These are phyloP conservation scores for Elsinoe arachidis DNA, from an alignment of 2,329 filamentous ascomycete species.

Conservation along the genomic window DNA sequence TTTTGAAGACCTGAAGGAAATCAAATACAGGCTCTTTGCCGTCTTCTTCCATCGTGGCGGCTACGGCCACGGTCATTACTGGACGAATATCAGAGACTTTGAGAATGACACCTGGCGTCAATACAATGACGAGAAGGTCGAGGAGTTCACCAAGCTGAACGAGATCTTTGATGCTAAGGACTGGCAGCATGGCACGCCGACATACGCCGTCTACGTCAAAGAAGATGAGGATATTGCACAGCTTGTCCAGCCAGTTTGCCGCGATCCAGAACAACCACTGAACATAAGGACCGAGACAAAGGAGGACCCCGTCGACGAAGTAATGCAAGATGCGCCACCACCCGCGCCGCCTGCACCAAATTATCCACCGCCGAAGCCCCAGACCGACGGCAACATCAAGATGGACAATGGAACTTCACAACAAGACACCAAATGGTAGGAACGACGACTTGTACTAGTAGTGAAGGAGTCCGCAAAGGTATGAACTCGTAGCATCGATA, in stretches of 20 bases:
- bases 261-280: slow-evolving; percentile 20
- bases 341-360: background rate
- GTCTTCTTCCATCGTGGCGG: slow-evolving; percentile 83
- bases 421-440: background rate
- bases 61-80: slow-evolving; percentile 69
- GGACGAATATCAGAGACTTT: slow-evolving; percentile 93
- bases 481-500: background rate
- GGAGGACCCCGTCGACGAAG: slow-evolving; percentile 4
- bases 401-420: background rate
- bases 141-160: slow-evolving; percentile 53
- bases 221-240: slow-evolving; percentile 51
- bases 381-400: background rate
- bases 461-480: background rate
- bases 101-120: slow-evolving; percentile 72
- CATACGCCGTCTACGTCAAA: slow-evolving; percentile 75
- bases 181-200: slow-evolving; percentile 61
- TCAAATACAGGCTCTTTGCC: slow-evolving; percentile 77
- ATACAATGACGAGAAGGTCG: slow-evolving; percentile 85
- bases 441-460: background rate
- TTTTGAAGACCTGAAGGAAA: slow-evolving; percentile 54
- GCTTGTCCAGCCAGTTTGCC: slow-evolving; percentile 41
- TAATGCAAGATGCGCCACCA: slow-evolving; percentile 9
- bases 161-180: slow-evolving; percentile 59
- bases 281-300: background rate
- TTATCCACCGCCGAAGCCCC: slow-evolving; percentile 6